These are phyloP conservation scores for Parsonsia alboflavescens DNA, from an alignment of 257 asterid species.

Conservation along the genomic window DNA sequence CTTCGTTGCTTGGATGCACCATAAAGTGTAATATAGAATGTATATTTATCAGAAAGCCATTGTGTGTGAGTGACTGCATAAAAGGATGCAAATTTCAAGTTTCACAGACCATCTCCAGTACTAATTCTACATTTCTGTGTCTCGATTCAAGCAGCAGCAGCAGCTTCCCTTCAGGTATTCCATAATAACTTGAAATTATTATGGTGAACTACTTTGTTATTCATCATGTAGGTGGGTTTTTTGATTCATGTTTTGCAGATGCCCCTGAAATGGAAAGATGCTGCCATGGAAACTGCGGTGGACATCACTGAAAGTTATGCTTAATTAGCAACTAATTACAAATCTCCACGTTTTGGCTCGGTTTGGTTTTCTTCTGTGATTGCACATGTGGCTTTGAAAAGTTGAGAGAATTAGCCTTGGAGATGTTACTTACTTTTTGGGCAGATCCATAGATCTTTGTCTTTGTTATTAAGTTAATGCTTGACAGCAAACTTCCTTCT, in stretches of 20 bases:
- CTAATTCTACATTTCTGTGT: not conserved
- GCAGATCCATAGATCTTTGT: not conserved
- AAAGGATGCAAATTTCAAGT: not conserved
- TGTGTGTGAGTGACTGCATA: not conserved
- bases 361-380: not conserved
- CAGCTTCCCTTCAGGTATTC: slow-evolving; percentile 1
- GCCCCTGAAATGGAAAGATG: not conserved
- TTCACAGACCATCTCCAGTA: not conserved
- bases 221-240: not conserved
- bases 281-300: not conserved
- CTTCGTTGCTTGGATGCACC: not conserved
- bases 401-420: not conserved
- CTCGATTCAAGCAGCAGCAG: slow-evolving; percentile 1
- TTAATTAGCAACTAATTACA: not conserved
- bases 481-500: not conserved
- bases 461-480: not conserved
- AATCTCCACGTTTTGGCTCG: not conserved
- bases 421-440: not conserved
- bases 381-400: not conserved
- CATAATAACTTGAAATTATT: too few relatives aligned
- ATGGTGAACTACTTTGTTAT: not conserved
- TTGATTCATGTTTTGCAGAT: not conserved
- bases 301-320: not conserved
- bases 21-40: not conserved
- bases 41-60: not conserved